Evolutionary conservation across 495 filamentous ascomycete species (phyloP), one percentile per base, ranked within the genome.

Genomic region (Rhypophila decipiens): DNA sequence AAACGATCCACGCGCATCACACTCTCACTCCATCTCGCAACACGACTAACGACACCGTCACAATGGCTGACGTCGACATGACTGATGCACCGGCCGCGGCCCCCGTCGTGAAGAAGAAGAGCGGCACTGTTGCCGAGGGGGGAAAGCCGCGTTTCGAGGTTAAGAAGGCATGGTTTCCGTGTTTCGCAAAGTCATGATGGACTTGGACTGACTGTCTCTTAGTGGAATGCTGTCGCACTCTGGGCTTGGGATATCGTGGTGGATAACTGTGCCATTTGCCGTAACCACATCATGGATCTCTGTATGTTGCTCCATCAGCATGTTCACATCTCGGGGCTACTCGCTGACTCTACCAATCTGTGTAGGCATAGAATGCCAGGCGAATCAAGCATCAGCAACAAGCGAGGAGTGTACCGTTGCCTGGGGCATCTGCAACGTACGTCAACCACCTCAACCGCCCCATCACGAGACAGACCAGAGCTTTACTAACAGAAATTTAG

Each of bases 161-260:
- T 43, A 97, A 97, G 73, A 98, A 98, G 85, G 91, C 95, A 69
- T 43, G 60, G 39, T 12, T 1, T 18, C 24, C 12, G 45, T 20
- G 20, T 27, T 8, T 8, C 20, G 2, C 20, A 42, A 9, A n/a
- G 24, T 20, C 35, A 31, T 35, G 22, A 47, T 53, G 33, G 44
- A 18, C 39, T 11, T 5, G 24, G 21, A 17, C 42, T 37, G 29
- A 12, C 19, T 4, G n/a, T 20, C 20, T 24, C 23, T 45, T 52
- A 97, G 90, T 99, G 93, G 93, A 97, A 96, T 55, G 93, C 94
- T 1, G 93, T 99, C n/a, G 88, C 93, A 27, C 75, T 99, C 2
- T 99, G 93, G 93, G 94, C 93, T 2, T 99, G 93, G 93, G 93
- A 99, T 68, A 99, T 99, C 44, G 91, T 99, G 11, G 93, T 99